A percentile compares a stretch with the other conserved stretches of the same genome.
Conservation (phyloP, 805 yeast genomes). For the Nakazawaea ernobii region DNA sequence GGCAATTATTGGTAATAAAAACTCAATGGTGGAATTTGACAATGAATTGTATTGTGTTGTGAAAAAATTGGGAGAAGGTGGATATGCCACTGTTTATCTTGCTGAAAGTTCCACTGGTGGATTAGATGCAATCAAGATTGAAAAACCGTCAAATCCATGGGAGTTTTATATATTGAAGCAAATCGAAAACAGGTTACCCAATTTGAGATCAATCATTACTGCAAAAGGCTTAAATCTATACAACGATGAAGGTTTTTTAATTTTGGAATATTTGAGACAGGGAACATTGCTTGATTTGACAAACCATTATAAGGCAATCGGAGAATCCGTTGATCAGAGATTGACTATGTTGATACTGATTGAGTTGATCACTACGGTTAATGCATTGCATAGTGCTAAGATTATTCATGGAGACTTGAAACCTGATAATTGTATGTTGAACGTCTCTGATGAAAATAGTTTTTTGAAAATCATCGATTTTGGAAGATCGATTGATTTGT, state of each 20-base stretch:
- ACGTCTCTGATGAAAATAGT: conserved; percentile 26
- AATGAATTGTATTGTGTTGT: conserved; percentile 42
- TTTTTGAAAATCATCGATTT: conserved; percentile 61
- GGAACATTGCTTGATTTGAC: conserved; percentile 73
- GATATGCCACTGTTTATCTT: conserved; percentile 69
- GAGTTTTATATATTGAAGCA: conserved; percentile 70
- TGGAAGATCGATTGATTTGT: conserved; percentile 73
- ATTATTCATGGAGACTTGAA: conserved; percentile 83
- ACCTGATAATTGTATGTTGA: conserved; percentile 83
- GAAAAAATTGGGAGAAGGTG: conserved; percentile 71
- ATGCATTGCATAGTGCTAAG: conserved; percentile 55
- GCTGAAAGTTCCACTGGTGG: conserved; percentile 56
- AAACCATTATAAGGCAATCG: conserved; percentile 34
- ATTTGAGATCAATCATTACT: conserved; percentile 36
- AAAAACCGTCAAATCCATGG: conserved; percentile 68
- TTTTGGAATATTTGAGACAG: conserved; percentile 57
- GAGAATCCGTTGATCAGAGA: conserved; percentile 47
- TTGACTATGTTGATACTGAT: conserved; percentile 57
- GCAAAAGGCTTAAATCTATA: conserved; percentile 50
- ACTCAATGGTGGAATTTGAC: conserved; percentile 38
- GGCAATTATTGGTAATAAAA: conserved; percentile 22
- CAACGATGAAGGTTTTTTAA: conserved; percentile 62
- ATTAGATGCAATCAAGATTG: conserved; percentile 65
- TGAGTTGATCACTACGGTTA: conserved; percentile 56
- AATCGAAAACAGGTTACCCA: conserved; percentile 35